Evolutionary conservation across 2,329 filamentous ascomycete genomes (phyloP).

Genomic region (Scedosporium dehoogii): DNA sequence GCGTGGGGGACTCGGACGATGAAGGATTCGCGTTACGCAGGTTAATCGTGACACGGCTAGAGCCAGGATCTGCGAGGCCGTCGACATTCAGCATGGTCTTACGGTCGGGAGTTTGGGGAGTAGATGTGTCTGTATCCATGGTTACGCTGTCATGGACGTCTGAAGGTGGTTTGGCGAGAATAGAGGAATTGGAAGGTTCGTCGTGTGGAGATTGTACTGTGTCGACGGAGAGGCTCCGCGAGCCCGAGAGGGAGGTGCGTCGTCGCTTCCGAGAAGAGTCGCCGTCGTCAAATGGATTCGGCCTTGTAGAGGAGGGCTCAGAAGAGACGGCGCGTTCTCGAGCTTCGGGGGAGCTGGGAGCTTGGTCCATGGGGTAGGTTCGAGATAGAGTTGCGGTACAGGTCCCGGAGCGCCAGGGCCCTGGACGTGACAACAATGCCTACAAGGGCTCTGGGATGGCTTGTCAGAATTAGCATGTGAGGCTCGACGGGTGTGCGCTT

Average conservation of each 20-base stretch:
- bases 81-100: not conserved
- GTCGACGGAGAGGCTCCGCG: conserved; percentile 43
- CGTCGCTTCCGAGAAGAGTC: conserved; percentile 52
- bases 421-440: conserved; percentile 41
- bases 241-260: conserved; percentile 47
- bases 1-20: conserved; percentile 7
- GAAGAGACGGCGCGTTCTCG: conserved; percentile 51
- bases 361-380: conserved; percentile 44
- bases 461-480: conserved; percentile 49
- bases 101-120: conserved; percentile 10
- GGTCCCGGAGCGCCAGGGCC: conserved; percentile 36
- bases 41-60: conserved; percentile 52
- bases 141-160: conserved; percentile 27
- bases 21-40: conserved; percentile 32
- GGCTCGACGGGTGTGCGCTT: conserved; percentile 13
- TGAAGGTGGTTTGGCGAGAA: conserved; percentile 17
- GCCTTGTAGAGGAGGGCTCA: conserved; percentile 52
- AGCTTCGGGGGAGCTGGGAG: conserved; percentile 37
- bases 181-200: conserved; percentile 22
- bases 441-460: conserved; percentile 43
- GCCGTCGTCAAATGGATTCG: conserved; percentile 54
- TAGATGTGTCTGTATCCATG: conserved; percentile 26
- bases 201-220: conserved; percentile 21
- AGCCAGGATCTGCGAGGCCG: conserved; percentile 29
- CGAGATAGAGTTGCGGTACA: conserved; percentile 23